Conservation (phyloP, 2,329 filamentous ascomycete species). For the Aspergillus hortae region DNA sequence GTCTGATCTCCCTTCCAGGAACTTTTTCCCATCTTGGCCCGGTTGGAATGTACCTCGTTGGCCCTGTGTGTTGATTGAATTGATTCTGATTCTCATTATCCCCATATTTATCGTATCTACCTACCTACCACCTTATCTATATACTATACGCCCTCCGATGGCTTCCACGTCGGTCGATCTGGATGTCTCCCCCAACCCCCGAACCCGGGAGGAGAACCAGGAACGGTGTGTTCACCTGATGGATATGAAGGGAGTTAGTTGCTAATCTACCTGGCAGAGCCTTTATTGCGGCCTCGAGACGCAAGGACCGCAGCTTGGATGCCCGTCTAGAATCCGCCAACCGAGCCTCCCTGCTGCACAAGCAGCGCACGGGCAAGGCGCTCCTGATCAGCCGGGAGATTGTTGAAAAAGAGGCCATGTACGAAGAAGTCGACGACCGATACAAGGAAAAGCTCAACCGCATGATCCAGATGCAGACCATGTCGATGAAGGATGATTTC, state of each 20-base stretch:
- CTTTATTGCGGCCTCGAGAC: conserved; percentile 85
- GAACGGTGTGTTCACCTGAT: conserved; percentile 34
- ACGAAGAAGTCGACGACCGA: conserved; percentile 89
- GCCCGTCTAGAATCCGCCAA: conserved; percentile 83
- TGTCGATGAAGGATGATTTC: conserved; percentile 36
- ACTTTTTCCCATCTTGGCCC: neutral
- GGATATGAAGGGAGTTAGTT: neutral
- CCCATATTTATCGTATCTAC: neutral
- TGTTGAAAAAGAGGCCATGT: conserved; percentile 90
- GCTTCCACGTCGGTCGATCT: conserved; percentile 26
- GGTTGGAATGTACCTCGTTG: neutral
- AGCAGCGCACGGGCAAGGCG: conserved; percentile 76
- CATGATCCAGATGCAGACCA: conserved; percentile 37
- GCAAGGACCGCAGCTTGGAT: conserved; percentile 82
- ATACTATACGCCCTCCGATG: conserved; percentile 11
- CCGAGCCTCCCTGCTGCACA: conserved; percentile 87
- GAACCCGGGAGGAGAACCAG: conserved; percentile 44
- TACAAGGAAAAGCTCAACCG: conserved; percentile 38
- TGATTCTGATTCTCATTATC: too few relatives aligned
- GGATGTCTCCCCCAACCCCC: conserved; percentile 31
- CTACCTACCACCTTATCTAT: neutral
- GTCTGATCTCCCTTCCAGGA: neutral
- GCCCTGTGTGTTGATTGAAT: too few relatives aligned
- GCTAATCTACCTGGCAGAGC: conserved; percentile 53
- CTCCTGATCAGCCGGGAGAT: conserved; percentile 81